Percentiles rank a stretch among this genome's conserved stretches.
Evolutionary conservation across 441 rosid species (phyloP).

Genomic region (Gossypium gossypioides): DNA sequence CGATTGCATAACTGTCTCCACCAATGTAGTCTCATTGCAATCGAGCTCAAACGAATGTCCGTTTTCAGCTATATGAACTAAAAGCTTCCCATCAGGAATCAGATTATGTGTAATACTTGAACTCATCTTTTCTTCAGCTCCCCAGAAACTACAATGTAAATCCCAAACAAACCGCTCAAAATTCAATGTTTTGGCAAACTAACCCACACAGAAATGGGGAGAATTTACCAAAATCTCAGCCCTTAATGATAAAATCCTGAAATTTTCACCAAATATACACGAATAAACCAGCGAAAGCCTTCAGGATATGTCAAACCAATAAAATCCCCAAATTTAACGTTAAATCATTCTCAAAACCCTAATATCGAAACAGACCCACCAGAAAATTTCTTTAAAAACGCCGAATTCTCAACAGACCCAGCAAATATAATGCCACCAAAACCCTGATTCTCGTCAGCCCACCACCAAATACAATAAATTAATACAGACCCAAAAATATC

Average conservation of each 20-base stretch:
- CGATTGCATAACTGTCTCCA: constrained; percentile 63
- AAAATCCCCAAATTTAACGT: background rate
- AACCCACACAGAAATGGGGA: constrained; percentile 3
- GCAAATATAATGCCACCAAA: constrained; percentile 1
- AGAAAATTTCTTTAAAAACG: background rate
- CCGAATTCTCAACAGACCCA: background rate
- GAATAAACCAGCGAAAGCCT: background rate
- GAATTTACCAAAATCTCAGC: constrained; percentile 11
- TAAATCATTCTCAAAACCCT: constrained; percentile 5
- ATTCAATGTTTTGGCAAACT: constrained; percentile 1
- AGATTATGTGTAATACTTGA: constrained; percentile 42
- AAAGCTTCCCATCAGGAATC: constrained; percentile 54
- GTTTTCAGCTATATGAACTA: constrained; percentile 78
- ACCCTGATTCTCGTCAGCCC: constrained; percentile 14
- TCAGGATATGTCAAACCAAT: background rate
- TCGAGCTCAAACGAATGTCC: constrained; percentile 69
- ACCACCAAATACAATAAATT: constrained; percentile 14
- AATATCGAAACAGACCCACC: background rate
- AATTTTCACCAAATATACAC: constrained; percentile 9
- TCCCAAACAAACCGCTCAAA: constrained; percentile 12
- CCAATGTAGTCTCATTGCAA: constrained; percentile 53
- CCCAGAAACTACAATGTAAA: constrained; percentile 16
- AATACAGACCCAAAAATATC: background rate
- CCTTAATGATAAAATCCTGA: constrained; percentile 18
- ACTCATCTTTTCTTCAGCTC: constrained; percentile 48